phyloP scores from a whole-genome alignment of 768 basidiomycete genomes.

The Podaxis mareebaensis region DNA sequence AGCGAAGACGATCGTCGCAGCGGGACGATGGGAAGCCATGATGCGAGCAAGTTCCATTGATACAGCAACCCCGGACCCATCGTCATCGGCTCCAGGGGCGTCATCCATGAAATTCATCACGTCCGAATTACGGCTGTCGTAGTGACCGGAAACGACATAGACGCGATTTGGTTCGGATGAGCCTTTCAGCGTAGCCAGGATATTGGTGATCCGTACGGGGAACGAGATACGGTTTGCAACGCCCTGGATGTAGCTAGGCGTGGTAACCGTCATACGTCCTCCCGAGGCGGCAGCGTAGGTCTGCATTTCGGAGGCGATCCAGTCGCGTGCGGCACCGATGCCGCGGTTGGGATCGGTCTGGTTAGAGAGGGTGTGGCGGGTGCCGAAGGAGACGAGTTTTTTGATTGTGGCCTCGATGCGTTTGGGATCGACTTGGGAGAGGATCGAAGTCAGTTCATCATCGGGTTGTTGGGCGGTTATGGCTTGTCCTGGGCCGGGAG shows the following conservation, averaged over 20 bases:
- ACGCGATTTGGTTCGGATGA: conserved; percentile 48
- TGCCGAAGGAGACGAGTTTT: conserved; percentile 58
- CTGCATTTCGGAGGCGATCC: conserved; percentile 51
- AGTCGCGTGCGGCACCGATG: conserved; percentile 56
- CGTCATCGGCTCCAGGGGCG: conserved; percentile 55
- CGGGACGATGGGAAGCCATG: conserved; percentile 46
- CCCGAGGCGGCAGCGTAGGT: conserved; percentile 37
- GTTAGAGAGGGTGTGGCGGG: conserved; percentile 51
- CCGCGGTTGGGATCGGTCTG: conserved; percentile 54
- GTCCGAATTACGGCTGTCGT: conserved; percentile 48
- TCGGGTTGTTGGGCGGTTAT: conserved; percentile 44
- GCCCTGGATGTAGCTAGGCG: conserved; percentile 46
- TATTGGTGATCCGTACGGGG: conserved; percentile 28
- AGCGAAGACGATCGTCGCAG: conserved; percentile 53
- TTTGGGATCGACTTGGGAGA: conserved; percentile 44
- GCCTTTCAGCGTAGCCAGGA: conserved; percentile 51
- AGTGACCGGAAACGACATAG: conserved; percentile 57
- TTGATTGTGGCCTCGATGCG: conserved; percentile 48
- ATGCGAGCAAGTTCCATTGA: conserved; percentile 54
- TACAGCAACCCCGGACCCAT: conserved; percentile 56
- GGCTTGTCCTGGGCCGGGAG: conserved; percentile 45
- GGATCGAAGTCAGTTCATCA: conserved; percentile 43
- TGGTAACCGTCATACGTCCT: conserved; percentile 43
- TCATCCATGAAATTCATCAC: conserved; percentile 42
- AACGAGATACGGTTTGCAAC: conserved; percentile 34